Base-by-base conservation (phyloP, 2,329 filamentous ascomycete genomes). In the Epichloe bromicola region DNA sequence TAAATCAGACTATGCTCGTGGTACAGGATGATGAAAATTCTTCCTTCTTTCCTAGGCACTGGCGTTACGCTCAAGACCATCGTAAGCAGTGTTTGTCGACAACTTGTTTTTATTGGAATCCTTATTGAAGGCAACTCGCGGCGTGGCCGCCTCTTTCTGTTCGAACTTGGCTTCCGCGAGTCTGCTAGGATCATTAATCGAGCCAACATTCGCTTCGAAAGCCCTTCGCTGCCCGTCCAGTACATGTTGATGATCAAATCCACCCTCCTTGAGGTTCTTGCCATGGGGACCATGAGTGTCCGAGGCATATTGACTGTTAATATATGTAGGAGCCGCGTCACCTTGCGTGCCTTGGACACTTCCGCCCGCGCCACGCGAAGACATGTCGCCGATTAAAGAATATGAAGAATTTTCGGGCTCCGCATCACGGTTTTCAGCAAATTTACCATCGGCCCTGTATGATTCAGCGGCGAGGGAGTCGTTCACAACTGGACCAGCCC, bases 401-500 rank as follows among this genome's bases (percentile, higher is more conserved):
- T 39, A 45, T 4, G 53, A 53, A 37, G 33, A 50, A 46, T 59
- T 59, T 49, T 60, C 61, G 33, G 60, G 52, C 19, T 55, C 55
- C 17, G 74, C 72, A 54, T 75, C 70, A 23, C 73, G 70, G 67
- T 87, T 86, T 51, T 74, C 64, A 40, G 75, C 69, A 59, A 86
- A 88, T 12, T 65, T 69, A 56, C 85, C 86, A 52, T 74, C 74
- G 20, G 70, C 58, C 45, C 72, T 69, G 53, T 80, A 67, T 0
- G 86, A 93, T 60, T 91, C 83, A 53, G 80, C 83, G 11, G 88
- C 88, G 5, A 94, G 80, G 6, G 86, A 91, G 66, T 85, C 85
- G 14, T 75, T 70, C 43, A 76, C 69, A 1, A 91, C 74, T 26
- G 72, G 60, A 49, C 88, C 88, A 5, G 83, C 70, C 14, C 74